Conservation (phyloP, 2,329 filamentous ascomycete species). For the Aureobasidium sp. region DNA sequence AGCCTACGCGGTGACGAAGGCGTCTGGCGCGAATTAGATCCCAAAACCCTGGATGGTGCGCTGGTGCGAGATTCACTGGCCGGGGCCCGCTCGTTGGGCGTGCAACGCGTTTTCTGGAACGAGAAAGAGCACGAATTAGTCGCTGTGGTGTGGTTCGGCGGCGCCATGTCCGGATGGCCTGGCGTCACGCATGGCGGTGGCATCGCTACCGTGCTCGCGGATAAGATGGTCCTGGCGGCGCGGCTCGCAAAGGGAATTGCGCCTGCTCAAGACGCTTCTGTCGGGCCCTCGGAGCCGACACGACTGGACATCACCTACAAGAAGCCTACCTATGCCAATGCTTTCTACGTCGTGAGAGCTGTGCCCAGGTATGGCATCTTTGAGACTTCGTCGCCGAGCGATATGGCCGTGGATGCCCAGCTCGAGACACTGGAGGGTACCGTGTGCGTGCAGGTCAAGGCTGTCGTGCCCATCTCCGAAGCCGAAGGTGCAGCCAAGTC, state of each 20-base stretch:
- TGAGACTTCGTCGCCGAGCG: slow-evolving; percentile 22
- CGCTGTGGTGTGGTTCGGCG: slow-evolving; percentile 61
- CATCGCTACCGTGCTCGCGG: slow-evolving; percentile 62
- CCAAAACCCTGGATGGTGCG: neutral
- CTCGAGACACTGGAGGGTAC: slow-evolving; percentile 51
- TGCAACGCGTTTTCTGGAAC: slow-evolving; percentile 60
- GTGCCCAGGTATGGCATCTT: slow-evolving; percentile 28
- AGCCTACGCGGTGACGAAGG: slow-evolving; percentile 16
- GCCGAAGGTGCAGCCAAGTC: neutral
- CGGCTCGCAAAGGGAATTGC: slow-evolving; percentile 39
- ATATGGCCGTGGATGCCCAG: slow-evolving; percentile 45
- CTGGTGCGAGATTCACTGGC: slow-evolving; percentile 22
- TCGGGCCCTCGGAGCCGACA: slow-evolving; percentile 27
- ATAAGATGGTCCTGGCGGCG: slow-evolving; percentile 60
- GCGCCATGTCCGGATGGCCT: slow-evolving; percentile 62
- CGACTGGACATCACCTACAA: slow-evolving; percentile 52
- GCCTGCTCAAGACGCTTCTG: neutral
- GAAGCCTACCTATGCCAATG: slow-evolving; percentile 51
- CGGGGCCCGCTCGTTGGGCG: slow-evolving; percentile 37
- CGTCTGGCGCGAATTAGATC: slow-evolving; percentile 17
- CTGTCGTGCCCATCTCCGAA: slow-evolving; percentile 10
- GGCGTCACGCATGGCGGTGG: slow-evolving; percentile 64
- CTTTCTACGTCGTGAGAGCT: slow-evolving; percentile 57
- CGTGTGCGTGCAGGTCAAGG: slow-evolving; percentile 50
- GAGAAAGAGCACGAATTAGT: slow-evolving; percentile 50